Evolutionary conservation across 2,329 filamentous ascomycete genomes (phyloP).

Genomic region (Pseudogymnoascus sp.): DNA sequence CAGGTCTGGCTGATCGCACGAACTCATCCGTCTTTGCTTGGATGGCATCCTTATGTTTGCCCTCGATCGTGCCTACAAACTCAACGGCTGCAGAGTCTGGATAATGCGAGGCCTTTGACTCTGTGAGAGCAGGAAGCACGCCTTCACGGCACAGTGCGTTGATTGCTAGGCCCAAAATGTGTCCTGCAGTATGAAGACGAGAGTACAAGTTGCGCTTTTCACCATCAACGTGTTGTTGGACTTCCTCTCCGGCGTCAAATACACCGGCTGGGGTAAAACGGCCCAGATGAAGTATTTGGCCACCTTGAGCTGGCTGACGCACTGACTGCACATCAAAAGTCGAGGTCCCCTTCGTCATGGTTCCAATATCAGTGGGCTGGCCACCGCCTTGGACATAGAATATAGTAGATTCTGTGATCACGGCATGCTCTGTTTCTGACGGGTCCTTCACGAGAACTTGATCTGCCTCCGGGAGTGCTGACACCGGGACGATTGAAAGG

Average conservation of each 20-base stretch:
- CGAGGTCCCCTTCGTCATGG: constrained; percentile 34
- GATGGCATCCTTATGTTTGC: constrained; percentile 53
- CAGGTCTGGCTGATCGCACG: constrained; percentile 46
- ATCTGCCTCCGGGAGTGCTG: constrained; percentile 18
- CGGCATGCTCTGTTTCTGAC: constrained; percentile 43
- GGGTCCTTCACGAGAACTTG: constrained; percentile 50
- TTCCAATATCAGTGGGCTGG: constrained; percentile 61
- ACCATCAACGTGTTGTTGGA: constrained; percentile 52
- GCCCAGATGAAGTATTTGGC: constrained; percentile 60
- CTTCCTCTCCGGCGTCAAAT: constrained; percentile 37
- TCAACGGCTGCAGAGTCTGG: constrained; percentile 61
- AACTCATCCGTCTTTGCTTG: constrained; percentile 55
- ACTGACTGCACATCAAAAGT: constrained; percentile 49
- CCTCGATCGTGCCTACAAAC: constrained; percentile 60
- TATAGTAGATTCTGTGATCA: constrained; percentile 59
- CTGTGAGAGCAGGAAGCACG: constrained; percentile 48
- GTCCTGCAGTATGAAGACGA: constrained; percentile 65
- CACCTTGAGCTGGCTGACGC: constrained; percentile 44
- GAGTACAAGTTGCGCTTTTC: constrained; percentile 58
- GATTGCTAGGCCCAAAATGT: constrained; percentile 64
- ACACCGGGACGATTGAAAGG: constrained; percentile 16
- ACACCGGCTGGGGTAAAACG: constrained; percentile 36
- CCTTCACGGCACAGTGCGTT: constrained; percentile 44
- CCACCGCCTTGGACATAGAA: constrained; percentile 72
- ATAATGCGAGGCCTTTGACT: constrained; percentile 66